Base-by-base conservation (phyloP, 148 eudicot genomes). In the Linanthus parryae region DNA sequence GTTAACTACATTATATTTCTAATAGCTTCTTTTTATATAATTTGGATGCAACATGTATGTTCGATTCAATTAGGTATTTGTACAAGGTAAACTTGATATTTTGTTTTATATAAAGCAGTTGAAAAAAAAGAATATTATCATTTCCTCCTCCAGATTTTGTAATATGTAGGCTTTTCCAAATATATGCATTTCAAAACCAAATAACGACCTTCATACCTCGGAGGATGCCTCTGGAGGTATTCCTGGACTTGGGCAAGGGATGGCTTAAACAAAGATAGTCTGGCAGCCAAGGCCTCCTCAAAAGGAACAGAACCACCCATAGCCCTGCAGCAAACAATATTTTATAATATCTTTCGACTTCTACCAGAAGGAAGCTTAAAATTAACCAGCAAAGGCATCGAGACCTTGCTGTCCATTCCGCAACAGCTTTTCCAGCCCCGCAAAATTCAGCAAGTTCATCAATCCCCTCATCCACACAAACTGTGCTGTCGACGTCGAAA, bases 401-500 rank as follows among this genome's bases (percentile, higher is more conserved):
- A n/a, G 41, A 81, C 98, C 85, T 87, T 37, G 90, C 80, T 50
- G 96, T 92, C 98, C 94, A 91, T 56, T 92, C 94, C 17, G 96
- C 95, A 53, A 92, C 98, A 60, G 94, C 94, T 68, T 77, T 79
- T 46, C 98, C 96, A 61, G 96, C 96, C 48, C 98, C 98, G 66
- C 96, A 87, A 71, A 81, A 92, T 45, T 87, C 90, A 36, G 96
- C 96, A 36, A 92, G 75, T 58, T 92, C 98, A 71, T 92, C 96
- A 54, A 92, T 92, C 56, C 98, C 98, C 76, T 92, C 96, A 61
- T 92, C 98, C 56, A 79, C 26, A 68, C 98, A 92, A 26, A 87
- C 98, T 40, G 98, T 92, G 73, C 98, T 92, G 64, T 92, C 96
- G 49, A 92, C 96, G 61, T 92, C 98, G 29, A 92, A 92, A 66